A percentile compares a stretch with the other conserved stretches of the same genome.
Evolutionary conservation across 306 rosid species (phyloP).

Genomic region (Vachellia pachyceras): DNA sequence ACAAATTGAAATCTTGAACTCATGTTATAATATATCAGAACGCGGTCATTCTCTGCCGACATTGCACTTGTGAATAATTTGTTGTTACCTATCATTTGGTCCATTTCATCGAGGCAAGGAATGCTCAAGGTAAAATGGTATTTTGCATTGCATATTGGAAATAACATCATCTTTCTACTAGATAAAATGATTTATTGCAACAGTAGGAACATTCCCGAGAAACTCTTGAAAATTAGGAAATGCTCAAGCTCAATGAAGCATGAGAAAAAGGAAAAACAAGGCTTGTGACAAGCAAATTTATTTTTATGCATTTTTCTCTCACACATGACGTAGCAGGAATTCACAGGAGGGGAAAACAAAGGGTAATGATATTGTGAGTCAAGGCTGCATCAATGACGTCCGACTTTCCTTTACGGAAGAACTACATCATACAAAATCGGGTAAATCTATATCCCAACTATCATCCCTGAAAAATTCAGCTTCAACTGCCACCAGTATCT

Average conservation of each 20-base stretch:
- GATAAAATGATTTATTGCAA: not conserved
- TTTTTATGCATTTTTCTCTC: not conserved
- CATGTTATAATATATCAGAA: no score
- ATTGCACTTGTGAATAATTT: no score
- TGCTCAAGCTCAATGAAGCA: not conserved
- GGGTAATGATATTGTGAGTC: conserved; percentile 28
- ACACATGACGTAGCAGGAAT: not conserved
- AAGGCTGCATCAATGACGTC: conserved; percentile 11
- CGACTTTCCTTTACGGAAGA: conserved; percentile 32
- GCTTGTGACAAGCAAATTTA: not conserved
- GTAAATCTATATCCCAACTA: conserved; percentile 30
- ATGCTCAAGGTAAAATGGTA: not conserved
- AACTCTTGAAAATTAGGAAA: not conserved
- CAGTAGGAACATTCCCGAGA: not conserved
- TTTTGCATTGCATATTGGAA: not conserved
- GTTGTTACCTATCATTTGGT: no score
- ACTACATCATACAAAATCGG: conserved; percentile 37
- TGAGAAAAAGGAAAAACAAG: not conserved
- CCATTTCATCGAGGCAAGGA: no score
- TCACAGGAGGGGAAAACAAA: conserved; percentile 8
- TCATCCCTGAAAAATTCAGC: conserved; percentile 7
- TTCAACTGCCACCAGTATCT: conserved; percentile 13
- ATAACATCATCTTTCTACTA: not conserved
- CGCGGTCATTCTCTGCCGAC: no score
- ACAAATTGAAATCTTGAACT: not conserved